These are phyloP conservation scores for Trichoderma orchidacearum DNA, from an alignment of 495 filamentous ascomycete species.

Conservation along the genomic window DNA sequence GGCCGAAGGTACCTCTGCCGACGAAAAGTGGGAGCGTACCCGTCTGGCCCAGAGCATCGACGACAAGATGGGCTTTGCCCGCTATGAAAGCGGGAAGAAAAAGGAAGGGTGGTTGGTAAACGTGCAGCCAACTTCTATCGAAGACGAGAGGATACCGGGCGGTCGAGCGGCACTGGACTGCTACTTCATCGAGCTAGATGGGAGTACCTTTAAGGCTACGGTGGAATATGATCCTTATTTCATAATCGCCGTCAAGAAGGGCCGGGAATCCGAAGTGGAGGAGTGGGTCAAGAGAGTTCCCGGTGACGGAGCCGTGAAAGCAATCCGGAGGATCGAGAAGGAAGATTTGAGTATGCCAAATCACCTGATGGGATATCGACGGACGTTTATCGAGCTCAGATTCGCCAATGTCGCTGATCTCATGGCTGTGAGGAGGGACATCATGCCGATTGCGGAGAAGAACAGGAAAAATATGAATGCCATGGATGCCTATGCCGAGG, in stretches of 20 bases:
- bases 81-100: constrained; percentile 80
- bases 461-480: constrained; percentile 89
- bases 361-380: constrained; percentile 80
- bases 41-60: constrained; percentile 82
- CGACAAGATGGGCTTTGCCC: constrained; percentile 82
- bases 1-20: constrained; percentile 72
- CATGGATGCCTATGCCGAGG: constrained; percentile 97
- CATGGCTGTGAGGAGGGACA: constrained; percentile 62
- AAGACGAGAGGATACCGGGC: constrained; percentile 68
- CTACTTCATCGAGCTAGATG: constrained; percentile 93
- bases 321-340: constrained; percentile 63
- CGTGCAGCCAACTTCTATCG: constrained; percentile 76
- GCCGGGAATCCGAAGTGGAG: constrained; percentile 83
- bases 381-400: constrained; percentile 69
- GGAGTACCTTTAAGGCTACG: constrained; percentile 89
- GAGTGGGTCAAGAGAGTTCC: constrained; percentile 79
- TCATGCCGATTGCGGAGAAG: constrained; percentile 89
- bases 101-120: constrained; percentile 90
- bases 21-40: constrained; percentile 72
- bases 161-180: constrained; percentile 83
- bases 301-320: constrained; percentile 77
- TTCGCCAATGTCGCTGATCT: constrained; percentile 84
- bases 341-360: constrained; percentile 95
- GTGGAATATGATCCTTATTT: constrained; percentile 97
- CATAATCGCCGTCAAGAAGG: constrained; percentile 75